Evolutionary conservation across 2,329 filamentous ascomycete species (phyloP).

Genomic region (Aspergillus texensis): DNA sequence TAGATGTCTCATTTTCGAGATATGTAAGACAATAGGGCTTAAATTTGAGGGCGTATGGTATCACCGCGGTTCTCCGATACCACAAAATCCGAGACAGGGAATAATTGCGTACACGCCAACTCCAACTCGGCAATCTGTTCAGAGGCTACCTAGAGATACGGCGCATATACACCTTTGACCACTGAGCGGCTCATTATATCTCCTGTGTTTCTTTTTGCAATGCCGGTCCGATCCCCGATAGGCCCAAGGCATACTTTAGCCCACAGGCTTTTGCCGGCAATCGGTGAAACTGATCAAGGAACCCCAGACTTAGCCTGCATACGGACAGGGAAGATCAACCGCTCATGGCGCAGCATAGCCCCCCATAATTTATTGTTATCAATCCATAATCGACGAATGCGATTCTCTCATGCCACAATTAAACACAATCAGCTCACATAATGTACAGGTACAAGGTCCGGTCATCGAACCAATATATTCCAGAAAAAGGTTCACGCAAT

Average conservation of each 20-base stretch:
- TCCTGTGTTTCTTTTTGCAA: not conserved
- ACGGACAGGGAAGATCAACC: not conserved
- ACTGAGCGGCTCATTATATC: not conserved
- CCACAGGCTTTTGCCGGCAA: not conserved
- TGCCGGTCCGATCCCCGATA: not conserved
- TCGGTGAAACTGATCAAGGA: not conserved
- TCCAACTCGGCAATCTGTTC: not conserved
- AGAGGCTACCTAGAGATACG: not conserved
- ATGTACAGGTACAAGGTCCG: constrained; percentile 20
- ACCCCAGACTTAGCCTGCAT: not conserved
- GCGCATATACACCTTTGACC: not conserved
- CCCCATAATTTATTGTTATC: not conserved
- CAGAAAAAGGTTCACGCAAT: constrained; percentile 18
- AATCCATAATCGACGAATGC: not conserved
- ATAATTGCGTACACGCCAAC: not conserved
- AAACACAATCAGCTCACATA: constrained; percentile 19
- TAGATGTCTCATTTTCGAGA: not conserved
- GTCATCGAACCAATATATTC: constrained; percentile 18
- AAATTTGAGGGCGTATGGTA: not conserved
- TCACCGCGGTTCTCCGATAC: too few relatives aligned
- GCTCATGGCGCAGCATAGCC: not conserved
- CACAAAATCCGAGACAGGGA: not conserved
- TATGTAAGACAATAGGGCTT: not conserved
- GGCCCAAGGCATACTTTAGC: not conserved
- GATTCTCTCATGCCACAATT: constrained; percentile 13